These are phyloP conservation scores for Singerocomus rubriflavus DNA, from an alignment of 1,284 basidiomycete species.

Conservation along the genomic window DNA sequence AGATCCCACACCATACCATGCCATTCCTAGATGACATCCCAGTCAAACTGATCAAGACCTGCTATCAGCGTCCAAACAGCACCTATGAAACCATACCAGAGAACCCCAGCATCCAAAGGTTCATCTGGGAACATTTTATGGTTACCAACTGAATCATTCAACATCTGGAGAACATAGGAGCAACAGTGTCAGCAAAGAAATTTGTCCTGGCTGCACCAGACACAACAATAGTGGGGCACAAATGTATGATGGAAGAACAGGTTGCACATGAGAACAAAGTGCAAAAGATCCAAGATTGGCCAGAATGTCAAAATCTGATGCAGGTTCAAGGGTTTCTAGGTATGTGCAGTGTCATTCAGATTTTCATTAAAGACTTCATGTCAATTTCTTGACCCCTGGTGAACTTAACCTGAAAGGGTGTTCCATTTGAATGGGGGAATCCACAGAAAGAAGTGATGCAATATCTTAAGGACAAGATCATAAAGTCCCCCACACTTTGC, in stretches of 20 bases:
- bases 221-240: not conserved
- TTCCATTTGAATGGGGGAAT: not conserved
- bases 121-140: not conserved
- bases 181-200: not conserved
- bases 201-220: not conserved
- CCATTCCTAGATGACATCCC: not conserved
- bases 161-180: not conserved
- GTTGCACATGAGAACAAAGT: not conserved
- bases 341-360: not conserved
- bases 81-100: not conserved
- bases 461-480: no score
- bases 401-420: no score
- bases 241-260: not conserved
- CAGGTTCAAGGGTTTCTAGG: not conserved
- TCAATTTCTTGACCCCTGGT: no score
- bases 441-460: no score
- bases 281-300: not conserved
- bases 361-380: no score
- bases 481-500: no score
- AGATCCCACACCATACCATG: not conserved
- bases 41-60: not conserved
- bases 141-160: not conserved
- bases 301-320: not conserved
- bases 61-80: not conserved
- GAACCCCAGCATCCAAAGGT: not conserved